phyloP scores from a whole-genome alignment of 148 eudicot genomes.

The Suaeda aralocaspica region DNA sequence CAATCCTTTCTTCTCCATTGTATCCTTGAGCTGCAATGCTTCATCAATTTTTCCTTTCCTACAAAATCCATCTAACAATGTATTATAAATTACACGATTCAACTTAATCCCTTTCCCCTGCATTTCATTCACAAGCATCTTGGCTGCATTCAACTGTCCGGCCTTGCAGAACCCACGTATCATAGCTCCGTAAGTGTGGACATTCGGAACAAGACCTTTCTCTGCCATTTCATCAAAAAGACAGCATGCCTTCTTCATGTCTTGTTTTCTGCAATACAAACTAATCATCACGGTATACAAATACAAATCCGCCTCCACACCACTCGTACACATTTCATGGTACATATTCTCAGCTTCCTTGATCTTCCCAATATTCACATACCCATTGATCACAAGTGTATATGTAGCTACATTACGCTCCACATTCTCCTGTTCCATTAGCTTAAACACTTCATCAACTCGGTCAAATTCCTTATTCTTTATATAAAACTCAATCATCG shows the following conservation, averaged over 20 bases:
- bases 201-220: constrained; percentile 54
- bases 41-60: constrained; percentile 63
- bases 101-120: constrained; percentile 62
- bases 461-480: constrained; percentile 40
- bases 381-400: constrained; percentile 57
- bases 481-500: constrained; percentile 49
- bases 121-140: constrained; percentile 65
- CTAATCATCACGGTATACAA: constrained; percentile 57
- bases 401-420: constrained; percentile 56
- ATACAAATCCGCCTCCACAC: constrained; percentile 46
- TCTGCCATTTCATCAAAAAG: constrained; percentile 73
- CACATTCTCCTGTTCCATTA: constrained; percentile 55
- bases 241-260: constrained; percentile 56
- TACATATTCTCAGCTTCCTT: constrained; percentile 52
- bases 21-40: constrained; percentile 43
- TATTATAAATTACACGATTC: constrained; percentile 61
- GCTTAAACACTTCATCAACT: constrained; percentile 38
- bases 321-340: constrained; percentile 49
- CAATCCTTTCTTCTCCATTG: constrained; percentile 71
- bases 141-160: constrained; percentile 67
- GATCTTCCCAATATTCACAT: constrained; percentile 39
- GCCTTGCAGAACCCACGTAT: constrained; percentile 70
- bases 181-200: constrained; percentile 66
- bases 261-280: constrained; percentile 44
- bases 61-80: constrained; percentile 69